Base-by-base conservation (phyloP, 768 basidiomycete species). In the Calocybe cyanea region DNA sequence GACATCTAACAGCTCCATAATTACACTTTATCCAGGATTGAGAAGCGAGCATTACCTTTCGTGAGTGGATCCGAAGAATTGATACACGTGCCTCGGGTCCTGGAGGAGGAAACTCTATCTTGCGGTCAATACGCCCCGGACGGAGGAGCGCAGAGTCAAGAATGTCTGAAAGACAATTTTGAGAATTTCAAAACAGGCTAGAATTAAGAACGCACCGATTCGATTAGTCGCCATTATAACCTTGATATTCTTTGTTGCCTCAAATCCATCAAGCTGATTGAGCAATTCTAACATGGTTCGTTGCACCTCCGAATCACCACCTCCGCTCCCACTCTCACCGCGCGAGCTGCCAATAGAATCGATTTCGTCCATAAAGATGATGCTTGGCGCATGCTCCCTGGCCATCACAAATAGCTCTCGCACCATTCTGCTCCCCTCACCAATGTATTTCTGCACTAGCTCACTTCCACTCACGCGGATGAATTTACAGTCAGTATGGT, bases 291-390 rank as follows among this genome's bases (percentile, higher is more conserved):
- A 65, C 90, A 92, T 92, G 46, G 90, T 93, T 44, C 90, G 70
- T 70, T 93, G 89, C 48, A 92, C 90, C 63, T 92, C 91, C 2
- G 85, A 88, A 57, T 93, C 90, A 1, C 90, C 89, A 33, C 84
- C 84, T 17, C 89, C 87, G 40, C 89, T 88, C 14, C 94, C 92
- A 59, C 94, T 84, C 62, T 93, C 90, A 9, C 94, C 92, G 62
- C 94, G 69, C 52, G 91, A 92, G 52, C 85, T 88, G 44, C 95
- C 95, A 59, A 98, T 98, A 15, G 90, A 92, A 68, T 98, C 95
- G 53, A 98, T 97, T 69, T 97, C 95, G 63, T 97, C 95, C 94
- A 98, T 96, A 74, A 98, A 97, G 63, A 98, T 96, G 69, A 98
- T 96, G 65, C 87, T 89, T 28, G 95, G 95, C 25, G 95, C 95